These are phyloP conservation scores for Fusarium proliferatum DNA, from an alignment of 2,329 filamentous ascomycete genomes.

Conservation along the genomic window DNA sequence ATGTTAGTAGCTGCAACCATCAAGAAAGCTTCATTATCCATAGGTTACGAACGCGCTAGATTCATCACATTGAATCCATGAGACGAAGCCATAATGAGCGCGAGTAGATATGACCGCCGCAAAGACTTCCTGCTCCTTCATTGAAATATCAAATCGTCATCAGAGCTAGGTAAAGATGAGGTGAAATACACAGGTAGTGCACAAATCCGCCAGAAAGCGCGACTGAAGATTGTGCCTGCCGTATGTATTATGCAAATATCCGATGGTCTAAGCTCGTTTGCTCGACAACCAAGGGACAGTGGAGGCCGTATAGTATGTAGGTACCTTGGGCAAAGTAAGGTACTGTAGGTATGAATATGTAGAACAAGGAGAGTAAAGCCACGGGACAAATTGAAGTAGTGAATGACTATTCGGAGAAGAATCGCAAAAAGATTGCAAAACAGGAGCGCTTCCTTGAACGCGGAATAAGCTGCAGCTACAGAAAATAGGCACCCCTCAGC, in stretches of 20 bases:
- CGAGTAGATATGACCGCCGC: background rate
- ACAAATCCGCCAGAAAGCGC: slow-evolving; percentile 9
- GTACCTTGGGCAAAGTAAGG: background rate
- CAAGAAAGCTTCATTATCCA: background rate
- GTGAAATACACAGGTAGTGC: background rate
- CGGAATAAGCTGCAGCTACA: slow-evolving; percentile 8
- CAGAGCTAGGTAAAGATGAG: background rate
- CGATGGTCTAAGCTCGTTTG: slow-evolving; percentile 18
- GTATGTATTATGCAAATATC: background rate
- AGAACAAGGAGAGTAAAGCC: background rate
- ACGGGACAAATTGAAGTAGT: background rate
- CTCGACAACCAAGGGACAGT: background rate
- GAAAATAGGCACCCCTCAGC: background rate
- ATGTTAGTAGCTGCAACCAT: slow-evolving; percentile 20
- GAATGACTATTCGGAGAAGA: background rate
- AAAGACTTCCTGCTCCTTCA: slow-evolving; percentile 1
- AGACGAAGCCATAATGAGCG: slow-evolving; percentile 47
- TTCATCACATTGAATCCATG: slow-evolving; percentile 50
- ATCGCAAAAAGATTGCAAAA: background rate
- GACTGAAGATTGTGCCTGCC: slow-evolving; percentile 1
- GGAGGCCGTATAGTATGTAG: background rate
- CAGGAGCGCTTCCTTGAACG: background rate
- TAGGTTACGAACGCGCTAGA: slow-evolving; percentile 48
- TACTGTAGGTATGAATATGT: background rate
- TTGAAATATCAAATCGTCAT: slow-evolving; percentile 7